Evolutionary conservation across 768 basidiomycete genomes (phyloP).

Genomic region (Auricularia sp.): DNA sequence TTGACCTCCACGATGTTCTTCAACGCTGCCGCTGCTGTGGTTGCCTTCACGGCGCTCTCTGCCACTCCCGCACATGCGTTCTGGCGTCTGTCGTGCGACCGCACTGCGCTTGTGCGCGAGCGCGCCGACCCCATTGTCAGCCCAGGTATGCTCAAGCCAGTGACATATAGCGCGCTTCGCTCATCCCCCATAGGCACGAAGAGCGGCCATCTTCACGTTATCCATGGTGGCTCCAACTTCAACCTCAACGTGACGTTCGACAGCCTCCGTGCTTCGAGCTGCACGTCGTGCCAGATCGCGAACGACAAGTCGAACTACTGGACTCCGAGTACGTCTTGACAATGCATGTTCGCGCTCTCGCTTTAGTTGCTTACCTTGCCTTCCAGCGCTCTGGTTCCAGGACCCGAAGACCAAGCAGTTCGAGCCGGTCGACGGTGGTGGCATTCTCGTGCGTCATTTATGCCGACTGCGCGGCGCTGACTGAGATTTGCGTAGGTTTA

Average conservation of each 20-base stretch:
- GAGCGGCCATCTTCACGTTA: neutral
- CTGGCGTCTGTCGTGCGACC: neutral
- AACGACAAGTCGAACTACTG: conserved; percentile 1
- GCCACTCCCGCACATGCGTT: neutral
- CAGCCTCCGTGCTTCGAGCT: neutral
- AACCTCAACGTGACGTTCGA: neutral
- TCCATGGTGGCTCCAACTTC: neutral
- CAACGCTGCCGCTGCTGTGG: no score
- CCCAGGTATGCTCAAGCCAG: neutral
- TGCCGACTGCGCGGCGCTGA: neutral
- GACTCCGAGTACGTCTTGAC: neutral
- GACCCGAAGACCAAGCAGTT: conserved; percentile 1
- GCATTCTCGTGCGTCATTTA: neutral
- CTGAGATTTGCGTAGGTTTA: neutral
- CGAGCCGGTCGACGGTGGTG: neutral
- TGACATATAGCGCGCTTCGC: neutral
- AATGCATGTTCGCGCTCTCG: no score
- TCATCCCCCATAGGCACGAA: neutral
- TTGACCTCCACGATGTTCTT: no score
- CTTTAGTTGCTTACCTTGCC: no score
- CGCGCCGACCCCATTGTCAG: conserved; percentile 1
- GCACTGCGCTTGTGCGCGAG: neutral
- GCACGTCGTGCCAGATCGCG: neutral
- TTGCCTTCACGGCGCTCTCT: neutral
- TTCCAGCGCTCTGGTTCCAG: neutral